A percentile compares a stretch with the other conserved stretches of the same genome.
These are phyloP conservation scores for Rhizoclosmatium sp. DNA, from an alignment of 192 early-diverging fungal species.

Conservation along the genomic window DNA sequence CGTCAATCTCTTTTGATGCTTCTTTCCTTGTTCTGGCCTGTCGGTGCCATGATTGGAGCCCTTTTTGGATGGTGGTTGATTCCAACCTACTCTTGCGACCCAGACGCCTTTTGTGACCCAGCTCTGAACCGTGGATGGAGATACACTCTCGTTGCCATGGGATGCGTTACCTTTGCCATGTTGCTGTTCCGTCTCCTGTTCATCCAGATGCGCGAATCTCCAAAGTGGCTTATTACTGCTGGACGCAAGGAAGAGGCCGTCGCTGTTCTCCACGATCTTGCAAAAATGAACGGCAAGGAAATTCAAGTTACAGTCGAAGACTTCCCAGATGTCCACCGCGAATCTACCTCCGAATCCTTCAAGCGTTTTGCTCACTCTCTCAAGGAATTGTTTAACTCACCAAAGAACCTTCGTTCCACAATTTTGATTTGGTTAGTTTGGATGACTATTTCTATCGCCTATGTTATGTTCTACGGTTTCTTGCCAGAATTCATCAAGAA, in stretches of 20 bases:
- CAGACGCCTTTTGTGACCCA: conserved; percentile 47
- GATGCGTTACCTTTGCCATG: conserved; percentile 73
- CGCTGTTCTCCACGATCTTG: conserved; percentile 24
- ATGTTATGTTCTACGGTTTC: conserved; percentile 88
- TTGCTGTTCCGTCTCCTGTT: conserved; percentile 70
- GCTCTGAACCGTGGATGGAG: conserved; percentile 67
- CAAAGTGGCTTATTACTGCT: conserved; percentile 74
- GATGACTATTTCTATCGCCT: conserved; percentile 78
- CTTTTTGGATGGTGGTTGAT: conserved; percentile 69
- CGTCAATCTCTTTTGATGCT: conserved; percentile 83
- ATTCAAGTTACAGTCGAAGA: conserved; percentile 1
- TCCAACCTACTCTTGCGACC: conserved; percentile 64
- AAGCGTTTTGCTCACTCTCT: background rate
- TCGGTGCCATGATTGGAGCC: conserved; percentile 78
- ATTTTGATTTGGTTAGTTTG: conserved; percentile 79
- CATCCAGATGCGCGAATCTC: conserved; percentile 71
- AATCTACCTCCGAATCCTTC: background rate
- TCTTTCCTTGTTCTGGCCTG: conserved; percentile 84
- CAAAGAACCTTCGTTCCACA: conserved; percentile 52
- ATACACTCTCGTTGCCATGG: conserved; percentile 60
- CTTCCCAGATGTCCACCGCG: conserved; percentile 4
- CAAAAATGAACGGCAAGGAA: conserved; percentile 26
- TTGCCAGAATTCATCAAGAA: conserved; percentile 73
- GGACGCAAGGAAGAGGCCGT: conserved; percentile 33
- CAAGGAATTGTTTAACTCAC: background rate